phyloP scores from a whole-genome alignment of 192 early-diverging fungal genomes.

The Coemansia sp. region DNA sequence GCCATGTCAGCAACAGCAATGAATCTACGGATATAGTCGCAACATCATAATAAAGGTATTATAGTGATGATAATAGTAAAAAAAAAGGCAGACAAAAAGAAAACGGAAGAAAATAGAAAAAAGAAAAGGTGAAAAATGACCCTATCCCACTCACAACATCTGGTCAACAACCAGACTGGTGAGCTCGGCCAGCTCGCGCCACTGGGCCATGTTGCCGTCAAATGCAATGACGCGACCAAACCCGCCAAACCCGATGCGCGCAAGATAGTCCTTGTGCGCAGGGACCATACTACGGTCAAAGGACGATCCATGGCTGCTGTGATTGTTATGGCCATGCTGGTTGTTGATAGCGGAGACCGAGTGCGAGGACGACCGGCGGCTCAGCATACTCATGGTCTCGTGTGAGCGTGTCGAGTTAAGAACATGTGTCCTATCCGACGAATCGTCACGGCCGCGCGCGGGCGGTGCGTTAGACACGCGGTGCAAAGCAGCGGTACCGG shows the following conservation, averaged over 20 bases:
- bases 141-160: conserved; percentile 22
- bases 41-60: background rate
- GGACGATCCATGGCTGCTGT: conserved; percentile 18
- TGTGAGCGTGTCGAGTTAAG: conserved; percentile 30
- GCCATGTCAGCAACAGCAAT: conserved; percentile 15
- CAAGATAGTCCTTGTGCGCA: conserved; percentile 46
- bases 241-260: conserved; percentile 50
- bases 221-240: conserved; percentile 42
- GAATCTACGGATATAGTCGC: too few species aligned
- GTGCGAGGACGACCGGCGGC: conserved; percentile 47
- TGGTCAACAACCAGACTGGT: conserved; percentile 58
- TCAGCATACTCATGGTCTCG: conserved; percentile 49
- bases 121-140: conserved; percentile 3
- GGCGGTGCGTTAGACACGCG: conserved; percentile 45
- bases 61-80: conserved; percentile 5
- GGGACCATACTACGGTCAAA: conserved; percentile 54
- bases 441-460: conserved; percentile 43
- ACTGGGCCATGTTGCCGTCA: conserved; percentile 41
- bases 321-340: too few species aligned
- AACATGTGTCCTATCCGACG: conserved; percentile 20
- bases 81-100: conserved; percentile 16
- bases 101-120: conserved; percentile 9
- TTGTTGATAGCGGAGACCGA: conserved; percentile 11
- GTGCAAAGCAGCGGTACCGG: conserved; percentile 6
- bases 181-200: conserved; percentile 51